Evolutionary conservation across 148 eudicot genomes (phyloP), one percentile per base, ranked within the genome.

Genomic region (Vaccinium vitisidaea): DNA sequence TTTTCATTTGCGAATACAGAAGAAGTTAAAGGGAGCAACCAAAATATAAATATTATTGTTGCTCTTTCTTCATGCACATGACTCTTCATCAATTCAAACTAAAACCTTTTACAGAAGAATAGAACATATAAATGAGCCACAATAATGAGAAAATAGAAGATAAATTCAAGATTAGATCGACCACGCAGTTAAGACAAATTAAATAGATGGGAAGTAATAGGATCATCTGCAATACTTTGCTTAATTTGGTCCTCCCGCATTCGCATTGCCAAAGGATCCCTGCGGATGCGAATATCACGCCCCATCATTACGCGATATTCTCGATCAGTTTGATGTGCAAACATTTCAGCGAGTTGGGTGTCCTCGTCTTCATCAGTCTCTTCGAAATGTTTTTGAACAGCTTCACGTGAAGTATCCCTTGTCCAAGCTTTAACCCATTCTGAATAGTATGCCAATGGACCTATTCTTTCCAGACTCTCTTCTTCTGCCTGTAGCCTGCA

Each of bases 341-440:
- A 93, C 99, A 97, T 95, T 86, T 97, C 95, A 59, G 94, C 89
- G 84, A 97, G 94, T 86, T 97, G 99, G 78, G 93, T 84, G 87
- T 93, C 95, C 86, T 95, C 99, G 91, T 97, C 98, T 94, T 97
- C 99, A 84, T 98, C 99, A 77, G 98, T 97, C 91, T 95, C 98
- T 89, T 97, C 99, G 89, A 85, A 97, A 92, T 95, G 99, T 86
- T 93, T 94, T 86, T 94, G 98, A 85, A 97, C 85, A 74, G 98
- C 99, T 91, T 97, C 98, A 67, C 91, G 93, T 70, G 99, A 97
- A 83, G 98, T 95, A 87, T 95, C 99, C 86, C 88, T 86, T 84
- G 92, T 92, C 99, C 98, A 97, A 50, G 93, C 98, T 89, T 90
- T 84, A 25, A 97, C 99, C 99, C 99, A 97, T 85, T 95, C 96